Evolutionary conservation across 2,329 filamentous ascomycete genomes (phyloP).

Genomic region (Fonsecaea monophora): DNA sequence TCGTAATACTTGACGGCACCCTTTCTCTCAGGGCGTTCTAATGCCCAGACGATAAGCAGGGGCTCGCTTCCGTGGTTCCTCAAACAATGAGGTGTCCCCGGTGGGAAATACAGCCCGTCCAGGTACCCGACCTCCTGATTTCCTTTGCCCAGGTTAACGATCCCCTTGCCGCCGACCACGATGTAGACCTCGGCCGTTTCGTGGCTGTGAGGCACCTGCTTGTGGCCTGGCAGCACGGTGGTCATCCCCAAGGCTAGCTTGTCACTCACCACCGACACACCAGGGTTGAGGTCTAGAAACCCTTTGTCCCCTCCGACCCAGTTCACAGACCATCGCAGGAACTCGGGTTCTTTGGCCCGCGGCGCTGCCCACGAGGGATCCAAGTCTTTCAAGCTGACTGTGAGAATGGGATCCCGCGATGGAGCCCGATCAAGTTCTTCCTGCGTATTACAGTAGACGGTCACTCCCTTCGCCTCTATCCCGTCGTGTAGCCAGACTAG

Average conservation of each 20-base stretch:
- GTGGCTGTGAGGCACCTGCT: not conserved
- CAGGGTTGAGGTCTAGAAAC: no score
- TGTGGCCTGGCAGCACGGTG: not conserved
- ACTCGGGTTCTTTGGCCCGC: no score
- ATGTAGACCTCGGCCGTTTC: not conserved
- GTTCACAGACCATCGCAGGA: no score
- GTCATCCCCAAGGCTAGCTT: slow-evolving; percentile 3
- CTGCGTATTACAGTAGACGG: not conserved
- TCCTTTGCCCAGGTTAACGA: not conserved
- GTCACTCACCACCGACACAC: not conserved
- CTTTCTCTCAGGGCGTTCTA: not conserved
- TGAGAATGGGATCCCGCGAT: no score
- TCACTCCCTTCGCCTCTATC: slow-evolving; percentile 5
- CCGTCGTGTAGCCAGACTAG: slow-evolving; percentile 23
- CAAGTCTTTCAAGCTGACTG: no score
- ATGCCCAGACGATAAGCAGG: not conserved
- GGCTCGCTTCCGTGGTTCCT: slow-evolving; percentile 2
- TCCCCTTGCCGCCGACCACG: not conserved
- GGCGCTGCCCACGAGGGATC: no score
- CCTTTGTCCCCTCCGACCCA: no score
- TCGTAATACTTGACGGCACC: no score
- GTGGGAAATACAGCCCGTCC: slow-evolving; percentile 1
- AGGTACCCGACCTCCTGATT: not conserved
- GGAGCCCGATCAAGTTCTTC: not conserved
- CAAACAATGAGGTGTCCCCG: not conserved